These are phyloP conservation scores for Tulasnella sp. DNA, from an alignment of 768 basidiomycete species.

Conservation along the genomic window DNA sequence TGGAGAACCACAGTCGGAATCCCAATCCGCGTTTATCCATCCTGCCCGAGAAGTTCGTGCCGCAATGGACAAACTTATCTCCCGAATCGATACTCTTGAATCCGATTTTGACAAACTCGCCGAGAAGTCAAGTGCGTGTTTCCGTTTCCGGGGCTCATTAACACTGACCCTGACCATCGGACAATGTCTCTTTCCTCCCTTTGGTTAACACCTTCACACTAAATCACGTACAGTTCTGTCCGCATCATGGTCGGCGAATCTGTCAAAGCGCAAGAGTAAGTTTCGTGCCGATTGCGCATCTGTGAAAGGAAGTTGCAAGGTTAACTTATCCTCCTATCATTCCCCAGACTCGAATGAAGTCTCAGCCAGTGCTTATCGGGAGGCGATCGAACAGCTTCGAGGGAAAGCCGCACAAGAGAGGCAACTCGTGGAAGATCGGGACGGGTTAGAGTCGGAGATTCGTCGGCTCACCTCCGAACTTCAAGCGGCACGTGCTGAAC, in stretches of 20 bases:
- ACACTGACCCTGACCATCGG: background rate
- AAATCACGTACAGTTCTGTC: conserved; percentile 52
- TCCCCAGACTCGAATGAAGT: conserved; percentile 47
- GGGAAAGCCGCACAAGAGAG: conserved; percentile 51
- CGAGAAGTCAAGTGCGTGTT: conserved; percentile 65
- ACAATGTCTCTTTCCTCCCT: background rate
- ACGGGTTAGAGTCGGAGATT: conserved; percentile 48
- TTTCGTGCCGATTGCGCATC: conserved; percentile 23
- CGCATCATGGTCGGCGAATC: conserved; percentile 54
- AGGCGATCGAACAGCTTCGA: conserved; percentile 62
- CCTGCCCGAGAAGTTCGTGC: conserved; percentile 57
- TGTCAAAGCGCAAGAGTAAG: conserved; percentile 64
- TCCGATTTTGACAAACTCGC: conserved; percentile 78
- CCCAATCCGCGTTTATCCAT: conserved; percentile 22
- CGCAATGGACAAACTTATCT: conserved; percentile 59
- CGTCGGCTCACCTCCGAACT: conserved; percentile 44
- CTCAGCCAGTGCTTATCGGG: conserved; percentile 68
- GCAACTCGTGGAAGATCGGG: conserved; percentile 51
- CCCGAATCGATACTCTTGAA: conserved; percentile 72
- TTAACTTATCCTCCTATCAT: conserved; percentile 17
- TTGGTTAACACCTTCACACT: background rate
- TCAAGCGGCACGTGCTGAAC: conserved; percentile 36
- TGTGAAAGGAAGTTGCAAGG: background rate
- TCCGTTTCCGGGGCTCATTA: background rate
- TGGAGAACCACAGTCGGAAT: background rate